Evolutionary conservation across 768 basidiomycete species (phyloP), one percentile per base, ranked within the genome.

Genomic region (Tricholomella constricta): DNA sequence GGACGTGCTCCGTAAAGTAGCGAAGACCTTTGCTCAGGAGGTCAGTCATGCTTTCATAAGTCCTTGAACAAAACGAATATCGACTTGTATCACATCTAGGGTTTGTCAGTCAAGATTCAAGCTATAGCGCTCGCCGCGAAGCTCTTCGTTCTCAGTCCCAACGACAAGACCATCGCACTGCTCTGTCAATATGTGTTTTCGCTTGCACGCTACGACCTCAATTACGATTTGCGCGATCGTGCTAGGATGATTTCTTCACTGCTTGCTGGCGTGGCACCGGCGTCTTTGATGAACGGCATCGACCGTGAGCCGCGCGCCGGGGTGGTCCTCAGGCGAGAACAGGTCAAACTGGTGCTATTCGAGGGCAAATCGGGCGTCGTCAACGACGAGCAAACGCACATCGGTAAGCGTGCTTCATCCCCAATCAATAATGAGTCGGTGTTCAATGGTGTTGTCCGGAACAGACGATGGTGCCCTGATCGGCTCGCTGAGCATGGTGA

Each of bases 151-250:
- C 73, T 94, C 23, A 81, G 78, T 45, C 82, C 86, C n/a, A 66
- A 72, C 15, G 74, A 84, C 60, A 62, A 64, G 48, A 74, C 73
- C 17, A 56, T 91, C 0, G 67, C 65, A 2, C 77, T 85, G 7
- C 74, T 94, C 38, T 77, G 76, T 52, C 78, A 77, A 42, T 91
- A 98, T 64, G 81, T 94, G 17, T 83, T 97, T 53, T 80, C 82
- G 2, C 80, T 97, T 17, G 95, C 94, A 2, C 80, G 89, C 51
- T 98, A 95, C 69, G 97, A 99, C 69, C 61, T 72, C 17, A 84
- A 89, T 62, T 96, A 91, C 69, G 93, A 97, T 62, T 88, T 98
- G 29, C 81, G 97, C 27, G 97, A 98, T 66, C 86, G 95, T 22
- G 86, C 85, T 4, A 81, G 96, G 45, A 87, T 94, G 80, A 67